Percentiles rank a stretch among this genome's conserved stretches.
Evolutionary conservation across 202 grass and related monocot species (phyloP).

Genomic region (Miscanthus sacchariflorus): DNA sequence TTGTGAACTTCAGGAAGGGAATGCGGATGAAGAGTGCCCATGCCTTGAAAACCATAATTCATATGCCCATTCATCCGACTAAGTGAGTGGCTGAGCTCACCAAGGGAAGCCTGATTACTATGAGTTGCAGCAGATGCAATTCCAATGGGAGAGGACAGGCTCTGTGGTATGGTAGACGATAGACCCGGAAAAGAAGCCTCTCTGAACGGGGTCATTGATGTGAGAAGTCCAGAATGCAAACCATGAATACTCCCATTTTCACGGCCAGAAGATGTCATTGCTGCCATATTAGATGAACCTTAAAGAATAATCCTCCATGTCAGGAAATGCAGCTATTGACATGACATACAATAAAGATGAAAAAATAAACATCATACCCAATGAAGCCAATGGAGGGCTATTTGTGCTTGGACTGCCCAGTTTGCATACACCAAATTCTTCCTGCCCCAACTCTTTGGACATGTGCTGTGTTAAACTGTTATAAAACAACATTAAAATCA

Average conservation of each 20-base stretch:
- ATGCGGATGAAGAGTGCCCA: constrained; percentile 75
- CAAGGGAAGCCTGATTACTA: constrained; percentile 48
- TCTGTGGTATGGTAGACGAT: constrained; percentile 76
- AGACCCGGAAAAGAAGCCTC: constrained; percentile 64
- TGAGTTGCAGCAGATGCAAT: constrained; percentile 57
- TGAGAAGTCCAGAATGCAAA: constrained; percentile 58
- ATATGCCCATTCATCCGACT: constrained; percentile 67
- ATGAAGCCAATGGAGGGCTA: constrained; percentile 65
- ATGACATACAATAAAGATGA: constrained; percentile 33
- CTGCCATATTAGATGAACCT: constrained; percentile 69
- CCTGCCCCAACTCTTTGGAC: constrained; percentile 64
- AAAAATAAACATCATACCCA: constrained; percentile 60
- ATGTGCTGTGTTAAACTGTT: constrained; percentile 69
- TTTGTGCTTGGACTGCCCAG: constrained; percentile 69
- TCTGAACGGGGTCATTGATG: constrained; percentile 67
- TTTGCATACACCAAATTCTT: constrained; percentile 62
- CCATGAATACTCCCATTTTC: constrained; percentile 72
- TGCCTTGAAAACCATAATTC: constrained; percentile 75
- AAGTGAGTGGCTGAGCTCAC: constrained; percentile 71
- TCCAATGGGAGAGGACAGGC: constrained; percentile 78
- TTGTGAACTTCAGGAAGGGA: constrained; percentile 80
- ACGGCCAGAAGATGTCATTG: constrained; percentile 43
- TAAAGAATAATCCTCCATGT: constrained; percentile 30
- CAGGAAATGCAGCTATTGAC: constrained; percentile 31
- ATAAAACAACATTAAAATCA: constrained; percentile 30